Percentiles rank a stretch among this genome's conserved stretches.
Evolutionary conservation across 208 protist species (phyloP).

Genomic region (Wallacemonas sp.): DNA sequence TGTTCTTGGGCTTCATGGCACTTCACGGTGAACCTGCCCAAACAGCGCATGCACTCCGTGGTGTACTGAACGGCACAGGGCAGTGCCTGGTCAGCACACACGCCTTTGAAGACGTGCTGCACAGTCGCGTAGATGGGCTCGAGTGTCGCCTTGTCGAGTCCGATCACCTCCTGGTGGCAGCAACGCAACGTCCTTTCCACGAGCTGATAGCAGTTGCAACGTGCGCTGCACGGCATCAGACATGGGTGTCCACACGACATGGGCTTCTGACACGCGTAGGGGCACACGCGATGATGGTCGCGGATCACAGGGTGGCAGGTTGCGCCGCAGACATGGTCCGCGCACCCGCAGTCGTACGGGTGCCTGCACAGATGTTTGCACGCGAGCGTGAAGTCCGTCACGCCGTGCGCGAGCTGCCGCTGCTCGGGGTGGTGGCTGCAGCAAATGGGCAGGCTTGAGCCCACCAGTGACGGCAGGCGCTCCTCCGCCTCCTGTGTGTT

Average conservation of each 20-base stretch:
- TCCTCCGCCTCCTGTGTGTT: background rate
- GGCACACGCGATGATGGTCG: constrained; percentile 40
- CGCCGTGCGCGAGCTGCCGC: constrained; percentile 62
- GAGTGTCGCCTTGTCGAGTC: constrained; percentile 55
- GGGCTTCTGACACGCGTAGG: constrained; percentile 48
- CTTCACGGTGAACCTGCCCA: constrained; percentile 48
- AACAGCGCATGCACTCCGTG: constrained; percentile 75
- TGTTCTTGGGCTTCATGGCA: constrained; percentile 71
- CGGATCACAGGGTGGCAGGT: constrained; percentile 55
- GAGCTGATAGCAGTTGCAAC: constrained; percentile 84
- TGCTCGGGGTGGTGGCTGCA: constrained; percentile 74
- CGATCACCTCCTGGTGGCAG: constrained; percentile 66
- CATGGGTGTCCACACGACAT: constrained; percentile 81
- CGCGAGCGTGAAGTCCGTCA: constrained; percentile 27
- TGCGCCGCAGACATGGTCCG: constrained; percentile 58
- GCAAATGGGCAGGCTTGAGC: constrained; percentile 66
- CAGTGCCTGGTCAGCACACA: constrained; percentile 58
- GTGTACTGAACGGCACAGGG: constrained; percentile 78
- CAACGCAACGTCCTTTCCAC: constrained; percentile 57
- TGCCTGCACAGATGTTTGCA: constrained; percentile 69
- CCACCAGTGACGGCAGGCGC: constrained; percentile 59
- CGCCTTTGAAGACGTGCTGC: constrained; percentile 76
- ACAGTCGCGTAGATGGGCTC: constrained; percentile 76
- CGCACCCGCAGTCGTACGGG: constrained; percentile 48
- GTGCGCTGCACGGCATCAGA: constrained; percentile 45